Percentiles rank a stretch among this genome's conserved stretches.
Evolutionary conservation across 129 eudicot species (phyloP).

Genomic region (Flaveria linearis): DNA sequence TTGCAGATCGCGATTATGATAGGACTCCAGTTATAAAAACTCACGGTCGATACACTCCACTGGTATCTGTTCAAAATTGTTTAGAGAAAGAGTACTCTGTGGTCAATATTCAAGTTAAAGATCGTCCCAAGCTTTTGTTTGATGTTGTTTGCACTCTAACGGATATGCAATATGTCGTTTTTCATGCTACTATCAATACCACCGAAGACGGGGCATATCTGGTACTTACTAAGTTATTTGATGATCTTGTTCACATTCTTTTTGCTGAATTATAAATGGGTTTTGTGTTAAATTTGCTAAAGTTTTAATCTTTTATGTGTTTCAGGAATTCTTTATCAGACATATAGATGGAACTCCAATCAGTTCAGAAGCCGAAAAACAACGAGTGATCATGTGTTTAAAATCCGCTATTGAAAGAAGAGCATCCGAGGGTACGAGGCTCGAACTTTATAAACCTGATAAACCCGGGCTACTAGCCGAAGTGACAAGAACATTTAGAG

Average conservation of each 20-base stretch:
- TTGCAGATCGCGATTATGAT: conserved; percentile 86
- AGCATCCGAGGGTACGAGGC: conserved; percentile 80
- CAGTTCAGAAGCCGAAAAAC: conserved; percentile 82
- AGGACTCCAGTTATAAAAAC: conserved; percentile 45
- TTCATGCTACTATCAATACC: conserved; percentile 79
- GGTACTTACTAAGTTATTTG: conserved; percentile 43
- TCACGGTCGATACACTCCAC: conserved; percentile 44
- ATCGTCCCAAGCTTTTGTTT: conserved; percentile 78
- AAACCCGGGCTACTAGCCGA: conserved; percentile 72
- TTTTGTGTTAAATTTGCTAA: conserved; percentile 21
- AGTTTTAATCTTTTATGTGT: conserved; percentile 13
- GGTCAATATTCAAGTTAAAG: conserved; percentile 75
- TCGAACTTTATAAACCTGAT: conserved; percentile 60
- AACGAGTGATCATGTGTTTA: conserved; percentile 74
- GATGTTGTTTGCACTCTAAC: conserved; percentile 90
- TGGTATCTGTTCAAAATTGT: conserved; percentile 68
- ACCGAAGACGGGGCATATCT: conserved; percentile 51
- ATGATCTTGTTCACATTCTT: not conserved
- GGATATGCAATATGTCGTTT: conserved; percentile 83
- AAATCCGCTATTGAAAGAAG: conserved; percentile 80
- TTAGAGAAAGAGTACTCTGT: conserved; percentile 72
- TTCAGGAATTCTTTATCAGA: conserved; percentile 82
- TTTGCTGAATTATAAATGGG: not conserved
- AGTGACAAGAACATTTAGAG: conserved; percentile 84
- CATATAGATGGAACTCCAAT: conserved; percentile 87